Evolutionary conservation across 768 basidiomycete genomes (phyloP).

Genomic region (Hericium erinaceus): DNA sequence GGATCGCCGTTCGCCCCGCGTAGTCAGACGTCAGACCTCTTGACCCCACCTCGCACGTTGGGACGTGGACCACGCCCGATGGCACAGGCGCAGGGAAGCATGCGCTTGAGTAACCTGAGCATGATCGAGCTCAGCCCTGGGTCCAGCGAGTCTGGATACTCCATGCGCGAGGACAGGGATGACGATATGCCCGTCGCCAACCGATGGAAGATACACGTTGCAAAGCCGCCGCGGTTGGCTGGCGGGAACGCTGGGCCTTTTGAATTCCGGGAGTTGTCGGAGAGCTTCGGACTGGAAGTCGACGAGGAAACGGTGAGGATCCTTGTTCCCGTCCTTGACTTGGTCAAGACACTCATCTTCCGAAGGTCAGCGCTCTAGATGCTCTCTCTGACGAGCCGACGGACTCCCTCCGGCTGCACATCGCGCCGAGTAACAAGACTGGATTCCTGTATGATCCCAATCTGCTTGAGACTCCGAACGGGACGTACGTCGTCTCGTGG

Average conservation of each 20-base stretch:
- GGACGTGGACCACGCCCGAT: neutral
- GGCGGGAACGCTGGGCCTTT: slow-evolving; percentile 14
- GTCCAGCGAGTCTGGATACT: neutral
- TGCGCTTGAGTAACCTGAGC: neutral
- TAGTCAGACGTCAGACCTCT: neutral
- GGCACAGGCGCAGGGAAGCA: neutral
- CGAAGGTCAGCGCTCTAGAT: no score
- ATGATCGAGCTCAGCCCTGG: neutral
- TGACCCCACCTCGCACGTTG: neutral
- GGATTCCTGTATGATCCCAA: slow-evolving; percentile 51
- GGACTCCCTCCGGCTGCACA: slow-evolving; percentile 31
- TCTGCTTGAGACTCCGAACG: slow-evolving; percentile 36
- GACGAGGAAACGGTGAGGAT: slow-evolving; percentile 33
- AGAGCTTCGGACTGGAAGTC: slow-evolving; percentile 12
- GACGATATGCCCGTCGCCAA: no score
- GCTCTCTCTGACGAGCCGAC: slow-evolving; percentile 13
- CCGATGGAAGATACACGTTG: slow-evolving; percentile 34
- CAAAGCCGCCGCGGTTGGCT: slow-evolving; percentile 28
- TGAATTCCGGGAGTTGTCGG: neutral
- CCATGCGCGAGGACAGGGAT: neutral
- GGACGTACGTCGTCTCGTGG: slow-evolving; percentile 46
- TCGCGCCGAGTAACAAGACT: slow-evolving; percentile 20
- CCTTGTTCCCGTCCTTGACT: neutral
- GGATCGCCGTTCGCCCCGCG: no score
- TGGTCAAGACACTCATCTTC: neutral